These are phyloP conservation scores for Passalora sequoiae DNA, from an alignment of 2,329 filamentous ascomycete species.

Conservation along the genomic window DNA sequence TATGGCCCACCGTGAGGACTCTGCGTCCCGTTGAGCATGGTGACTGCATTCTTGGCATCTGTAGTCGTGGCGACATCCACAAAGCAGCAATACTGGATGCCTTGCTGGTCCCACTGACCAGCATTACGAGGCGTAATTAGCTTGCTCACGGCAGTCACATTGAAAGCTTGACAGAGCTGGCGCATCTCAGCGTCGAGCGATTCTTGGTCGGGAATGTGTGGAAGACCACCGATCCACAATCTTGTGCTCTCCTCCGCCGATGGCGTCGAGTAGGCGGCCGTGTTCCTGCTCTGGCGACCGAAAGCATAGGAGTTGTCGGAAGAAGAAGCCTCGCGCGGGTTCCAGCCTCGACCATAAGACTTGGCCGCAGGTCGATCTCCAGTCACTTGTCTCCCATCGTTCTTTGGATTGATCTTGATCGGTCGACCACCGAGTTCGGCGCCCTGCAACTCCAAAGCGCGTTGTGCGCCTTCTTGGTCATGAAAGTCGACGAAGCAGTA, in stretches of 20 bases:
- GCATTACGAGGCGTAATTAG: slow-evolving; percentile 29
- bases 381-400: slow-evolving; percentile 9
- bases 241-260: slow-evolving; percentile 38
- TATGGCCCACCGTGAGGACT: slow-evolving; percentile 20
- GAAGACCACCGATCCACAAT: slow-evolving; percentile 45
- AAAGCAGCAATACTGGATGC: slow-evolving; percentile 29
- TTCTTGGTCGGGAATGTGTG: slow-evolving; percentile 41
- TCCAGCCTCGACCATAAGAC: slow-evolving; percentile 5
- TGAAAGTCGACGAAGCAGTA: slow-evolving; percentile 70
- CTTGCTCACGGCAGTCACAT: slow-evolving; percentile 47
- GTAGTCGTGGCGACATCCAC: slow-evolving; percentile 26
- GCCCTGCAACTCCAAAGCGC: slow-evolving; percentile 54
- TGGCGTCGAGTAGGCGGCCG: slow-evolving; percentile 33
- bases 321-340: neutral
- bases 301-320: slow-evolving; percentile 21
- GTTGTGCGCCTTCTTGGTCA: slow-evolving; percentile 52
- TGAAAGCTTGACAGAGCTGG: slow-evolving; percentile 43
- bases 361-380: neutral
- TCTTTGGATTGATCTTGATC: slow-evolving; percentile 53
- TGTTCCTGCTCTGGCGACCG: slow-evolving; percentile 42
- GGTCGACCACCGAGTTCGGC: slow-evolving; percentile 53
- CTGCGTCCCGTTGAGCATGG: slow-evolving; percentile 23
- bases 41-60: slow-evolving; percentile 25
- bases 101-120: slow-evolving; percentile 8
- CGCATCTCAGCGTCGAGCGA: slow-evolving; percentile 41